Conservation (phyloP, 1,284 basidiomycete genomes). For the Ustilago bromivora region DNA sequence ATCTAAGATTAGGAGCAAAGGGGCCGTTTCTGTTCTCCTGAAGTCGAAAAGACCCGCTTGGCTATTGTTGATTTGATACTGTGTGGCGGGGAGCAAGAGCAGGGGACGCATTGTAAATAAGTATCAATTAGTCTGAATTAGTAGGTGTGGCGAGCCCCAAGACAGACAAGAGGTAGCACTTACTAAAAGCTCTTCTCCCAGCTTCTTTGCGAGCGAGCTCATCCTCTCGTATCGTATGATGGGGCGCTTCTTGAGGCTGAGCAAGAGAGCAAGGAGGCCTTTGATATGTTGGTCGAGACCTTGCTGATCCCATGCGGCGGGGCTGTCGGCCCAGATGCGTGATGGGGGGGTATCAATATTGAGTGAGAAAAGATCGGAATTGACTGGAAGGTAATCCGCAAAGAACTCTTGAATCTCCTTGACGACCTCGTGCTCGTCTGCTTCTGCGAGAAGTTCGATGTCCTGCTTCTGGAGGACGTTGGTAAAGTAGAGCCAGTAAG, state of each 20-base stretch:
- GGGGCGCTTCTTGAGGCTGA: constrained; percentile 96
- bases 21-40: constrained; percentile 72
- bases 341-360: constrained; percentile 70
- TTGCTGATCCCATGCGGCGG: constrained; percentile 75
- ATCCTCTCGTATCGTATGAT: constrained; percentile 93
- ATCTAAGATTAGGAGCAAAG: constrained; percentile 77
- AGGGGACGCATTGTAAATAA: background rate
- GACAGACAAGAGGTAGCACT: constrained; percentile 43
- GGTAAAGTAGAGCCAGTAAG: constrained; percentile 89
- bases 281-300: constrained; percentile 84
- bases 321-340: constrained; percentile 79
- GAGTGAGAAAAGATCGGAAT: constrained; percentile 88
- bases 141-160: background rate
- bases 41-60: constrained; percentile 72
- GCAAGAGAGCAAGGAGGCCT: constrained; percentile 85
- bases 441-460: constrained; percentile 92
- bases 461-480: constrained; percentile 88
- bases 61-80: constrained; percentile 70
- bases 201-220: constrained; percentile 88
- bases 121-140: background rate
- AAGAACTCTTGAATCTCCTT: constrained; percentile 78
- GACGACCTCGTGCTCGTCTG: constrained; percentile 95
- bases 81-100: constrained; percentile 9
- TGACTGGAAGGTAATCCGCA: constrained; percentile 69
- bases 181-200: constrained; percentile 87